Percentiles rank a stretch among this genome's conserved stretches.
Evolutionary conservation across 2,329 filamentous ascomycete species (phyloP).

Genomic region (Claviceps capensis): DNA sequence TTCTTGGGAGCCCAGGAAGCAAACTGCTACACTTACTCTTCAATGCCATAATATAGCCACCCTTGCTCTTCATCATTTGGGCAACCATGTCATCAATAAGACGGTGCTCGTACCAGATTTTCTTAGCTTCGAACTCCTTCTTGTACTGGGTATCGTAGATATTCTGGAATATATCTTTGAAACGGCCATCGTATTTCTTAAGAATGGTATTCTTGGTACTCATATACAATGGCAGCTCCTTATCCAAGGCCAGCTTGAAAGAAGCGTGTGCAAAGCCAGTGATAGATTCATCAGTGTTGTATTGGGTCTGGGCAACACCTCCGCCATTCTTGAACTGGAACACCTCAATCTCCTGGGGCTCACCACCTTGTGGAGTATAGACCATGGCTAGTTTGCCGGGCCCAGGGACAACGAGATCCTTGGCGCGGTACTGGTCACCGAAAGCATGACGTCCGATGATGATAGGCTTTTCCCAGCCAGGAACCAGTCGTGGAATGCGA

Average conservation of each 20-base stretch:
- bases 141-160: slow-evolving; percentile 83
- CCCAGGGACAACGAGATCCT: slow-evolving; percentile 72
- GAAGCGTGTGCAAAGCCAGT: slow-evolving; percentile 86
- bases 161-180: slow-evolving; percentile 99
- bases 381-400: slow-evolving; percentile 88
- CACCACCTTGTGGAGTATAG: slow-evolving; percentile 72
- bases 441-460: slow-evolving; percentile 98
- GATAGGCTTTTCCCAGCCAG: slow-evolving; percentile 97
- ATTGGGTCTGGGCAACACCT: slow-evolving; percentile 86
- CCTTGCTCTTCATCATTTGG: slow-evolving; percentile 98
- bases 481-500: slow-evolving; percentile 81
- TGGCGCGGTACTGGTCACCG: slow-evolving; percentile 96
- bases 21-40: slow-evolving; percentile 57
- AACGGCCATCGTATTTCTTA: slow-evolving; percentile 95
- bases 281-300: slow-evolving; percentile 97
- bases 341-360: slow-evolving; percentile 78
- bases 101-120: slow-evolving; percentile 98
- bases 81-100: slow-evolving; percentile 99
- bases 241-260: slow-evolving; percentile 87
- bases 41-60: slow-evolving; percentile 92
- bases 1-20: no score
- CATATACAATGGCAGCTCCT: slow-evolving; percentile 93
- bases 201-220: slow-evolving; percentile 99
- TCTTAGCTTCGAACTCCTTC: slow-evolving; percentile 76
- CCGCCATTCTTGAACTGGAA: slow-evolving; percentile 79